Evolutionary conservation across 345 rosid species (phyloP).

Genomic region (Citrus inodora): DNA sequence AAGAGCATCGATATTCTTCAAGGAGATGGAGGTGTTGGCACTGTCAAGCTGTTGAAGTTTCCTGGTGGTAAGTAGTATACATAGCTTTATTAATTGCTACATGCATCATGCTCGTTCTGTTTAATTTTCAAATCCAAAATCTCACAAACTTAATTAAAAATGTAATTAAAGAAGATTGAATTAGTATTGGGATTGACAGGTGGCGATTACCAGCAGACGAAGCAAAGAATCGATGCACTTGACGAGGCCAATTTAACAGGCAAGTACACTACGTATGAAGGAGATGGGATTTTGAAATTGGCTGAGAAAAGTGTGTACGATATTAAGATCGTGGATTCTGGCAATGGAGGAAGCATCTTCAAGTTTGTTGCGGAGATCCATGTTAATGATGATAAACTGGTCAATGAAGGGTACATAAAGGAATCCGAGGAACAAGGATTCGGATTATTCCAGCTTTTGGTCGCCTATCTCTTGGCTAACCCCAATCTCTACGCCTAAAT

Average conservation of each 20-base stretch:
- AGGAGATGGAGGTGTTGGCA: slow-evolving; percentile 41
- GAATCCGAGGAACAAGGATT: background rate
- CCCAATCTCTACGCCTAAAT: background rate
- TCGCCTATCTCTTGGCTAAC: background rate
- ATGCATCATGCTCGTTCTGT: too few relatives aligned
- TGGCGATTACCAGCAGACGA: background rate
- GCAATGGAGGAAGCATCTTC: slow-evolving; percentile 18
- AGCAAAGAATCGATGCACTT: background rate
- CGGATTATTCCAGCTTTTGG: background rate
- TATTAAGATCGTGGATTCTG: background rate
- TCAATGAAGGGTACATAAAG: slow-evolving; percentile 20
- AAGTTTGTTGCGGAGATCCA: slow-evolving; percentile 7
- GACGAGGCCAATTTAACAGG: background rate
- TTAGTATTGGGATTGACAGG: too few relatives aligned
- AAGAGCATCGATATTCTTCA: slow-evolving; percentile 17
- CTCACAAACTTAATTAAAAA: too few relatives aligned
- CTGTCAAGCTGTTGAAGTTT: slow-evolving; percentile 26
- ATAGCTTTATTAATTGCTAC: too few relatives aligned
- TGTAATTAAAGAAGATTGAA: too few relatives aligned
- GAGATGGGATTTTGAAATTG: background rate
- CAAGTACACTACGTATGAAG: background rate
- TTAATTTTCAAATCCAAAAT: too few relatives aligned
- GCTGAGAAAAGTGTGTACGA: background rate
- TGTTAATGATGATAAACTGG: slow-evolving; percentile 19
- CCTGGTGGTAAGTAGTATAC: slow-evolving; percentile 1